Percentiles rank a stretch among this genome's conserved stretches.
phyloP scores from a whole-genome alignment of 805 yeast species.

The Metschnikowia picachoensis region DNA sequence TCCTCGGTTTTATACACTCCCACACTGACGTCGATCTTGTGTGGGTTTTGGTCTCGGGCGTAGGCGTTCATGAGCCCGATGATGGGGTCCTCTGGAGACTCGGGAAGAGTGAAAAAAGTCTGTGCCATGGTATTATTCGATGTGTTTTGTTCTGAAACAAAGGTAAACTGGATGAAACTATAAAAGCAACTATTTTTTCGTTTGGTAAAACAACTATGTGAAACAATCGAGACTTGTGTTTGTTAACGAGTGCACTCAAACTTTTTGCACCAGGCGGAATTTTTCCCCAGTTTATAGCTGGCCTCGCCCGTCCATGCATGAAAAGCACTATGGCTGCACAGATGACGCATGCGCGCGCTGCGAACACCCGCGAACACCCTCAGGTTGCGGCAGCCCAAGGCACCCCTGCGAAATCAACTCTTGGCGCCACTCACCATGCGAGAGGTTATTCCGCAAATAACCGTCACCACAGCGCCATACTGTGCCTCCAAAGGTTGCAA shows the following conservation, averaged over 20 bases:
- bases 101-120: conserved; percentile 10
- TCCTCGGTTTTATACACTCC: conserved; percentile 44
- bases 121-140: not conserved
- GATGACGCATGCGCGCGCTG: conserved; percentile 4
- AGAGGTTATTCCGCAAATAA: no score
- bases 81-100: conserved; percentile 17
- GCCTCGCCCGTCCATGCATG: conserved; percentile 6
- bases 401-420: no score
- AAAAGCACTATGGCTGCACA: not conserved
- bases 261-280: not conserved
- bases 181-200: not conserved
- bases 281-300: conserved; percentile 2
- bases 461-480: no score
- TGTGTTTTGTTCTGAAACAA: not conserved
- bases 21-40: conserved; percentile 40
- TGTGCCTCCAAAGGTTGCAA: not conserved
- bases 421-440: no score
- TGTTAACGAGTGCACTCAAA: no score
- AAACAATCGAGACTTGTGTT: no score
- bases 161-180: not conserved
- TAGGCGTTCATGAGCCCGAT: conserved; percentile 15
- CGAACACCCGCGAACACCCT: not conserved
- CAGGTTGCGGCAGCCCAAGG: no score
- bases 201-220: not conserved
- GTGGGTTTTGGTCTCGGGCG: conserved; percentile 25